Evolutionary conservation across 371 early-diverging fungal genomes (phyloP).

Genomic region (Choanephora cucurbitarum): DNA sequence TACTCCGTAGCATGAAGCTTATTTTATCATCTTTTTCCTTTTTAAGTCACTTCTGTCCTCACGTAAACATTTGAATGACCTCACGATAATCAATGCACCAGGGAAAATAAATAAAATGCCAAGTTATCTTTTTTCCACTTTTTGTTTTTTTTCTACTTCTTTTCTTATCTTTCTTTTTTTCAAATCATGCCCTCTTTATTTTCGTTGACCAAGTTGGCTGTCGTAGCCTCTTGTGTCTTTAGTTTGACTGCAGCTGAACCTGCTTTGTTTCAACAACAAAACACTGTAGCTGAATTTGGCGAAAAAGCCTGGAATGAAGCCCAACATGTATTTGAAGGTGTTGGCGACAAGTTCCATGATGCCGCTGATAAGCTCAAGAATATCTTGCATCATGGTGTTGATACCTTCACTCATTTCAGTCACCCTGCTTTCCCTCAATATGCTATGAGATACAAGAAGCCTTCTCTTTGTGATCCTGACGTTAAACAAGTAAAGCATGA

Average conservation of each 20-base stretch:
- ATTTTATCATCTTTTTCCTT: neutral
- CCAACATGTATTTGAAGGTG: constrained; percentile 22
- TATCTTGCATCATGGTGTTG: constrained; percentile 20
- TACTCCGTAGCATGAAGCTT: neutral
- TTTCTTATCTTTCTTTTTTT: constrained; percentile 12
- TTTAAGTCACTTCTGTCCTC: neutral
- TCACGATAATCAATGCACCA: neutral
- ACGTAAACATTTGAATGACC: neutral
- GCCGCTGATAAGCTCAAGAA: constrained; percentile 23
- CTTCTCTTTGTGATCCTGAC: constrained; percentile 54
- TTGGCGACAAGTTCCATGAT: constrained; percentile 12
- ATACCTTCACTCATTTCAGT: constrained; percentile 41
- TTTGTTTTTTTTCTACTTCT: constrained; percentile 4
- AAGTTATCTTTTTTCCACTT: neutral
- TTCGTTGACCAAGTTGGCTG: constrained; percentile 28
- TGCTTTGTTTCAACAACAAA: constrained; percentile 29
- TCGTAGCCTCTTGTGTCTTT: constrained; percentile 21
- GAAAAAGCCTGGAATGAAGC: constrained; percentile 29
- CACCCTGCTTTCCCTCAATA: constrained; percentile 74
- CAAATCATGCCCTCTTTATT: constrained; percentile 26
- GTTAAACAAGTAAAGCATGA: constrained; percentile 35
- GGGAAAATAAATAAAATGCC: constrained; percentile 3
- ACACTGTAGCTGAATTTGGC: constrained; percentile 24
- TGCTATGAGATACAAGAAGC: constrained; percentile 73
- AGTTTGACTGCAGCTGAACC: constrained; percentile 23